Conservation (phyloP, 2,329 filamentous ascomycete species). For the Cladophialophora yegresii region DNA sequence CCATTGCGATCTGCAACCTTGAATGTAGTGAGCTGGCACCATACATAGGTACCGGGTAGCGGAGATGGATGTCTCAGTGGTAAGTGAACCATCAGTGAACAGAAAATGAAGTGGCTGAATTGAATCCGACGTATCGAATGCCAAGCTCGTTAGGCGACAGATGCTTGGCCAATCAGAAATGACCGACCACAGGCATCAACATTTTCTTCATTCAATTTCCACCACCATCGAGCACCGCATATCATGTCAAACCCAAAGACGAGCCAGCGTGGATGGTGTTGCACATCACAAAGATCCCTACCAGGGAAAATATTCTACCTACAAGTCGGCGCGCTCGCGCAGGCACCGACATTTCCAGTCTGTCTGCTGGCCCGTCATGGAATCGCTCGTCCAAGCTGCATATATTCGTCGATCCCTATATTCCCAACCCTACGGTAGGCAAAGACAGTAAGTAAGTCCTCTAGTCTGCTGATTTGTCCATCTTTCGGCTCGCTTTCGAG, state of each 20-base stretch:
- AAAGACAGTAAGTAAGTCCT: background rate
- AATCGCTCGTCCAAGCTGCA: no score
- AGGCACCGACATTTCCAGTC: background rate
- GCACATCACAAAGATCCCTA: background rate
- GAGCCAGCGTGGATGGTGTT: background rate
- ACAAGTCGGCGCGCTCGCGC: background rate
- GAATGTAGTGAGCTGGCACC: background rate
- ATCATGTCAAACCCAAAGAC: background rate
- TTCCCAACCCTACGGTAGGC: background rate
- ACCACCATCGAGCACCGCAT: background rate
- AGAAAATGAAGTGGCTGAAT: background rate
- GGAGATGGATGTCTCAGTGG: background rate
- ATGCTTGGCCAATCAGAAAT: background rate
- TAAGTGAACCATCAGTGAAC: background rate
- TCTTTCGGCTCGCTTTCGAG: no score
- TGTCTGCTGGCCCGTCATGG: background rate
- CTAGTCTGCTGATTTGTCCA: background rate
- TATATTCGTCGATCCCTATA: background rate
- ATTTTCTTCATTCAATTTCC: background rate
- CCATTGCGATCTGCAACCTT: background rate
- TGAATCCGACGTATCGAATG: conserved; percentile 12
- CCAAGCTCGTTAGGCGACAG: background rate
- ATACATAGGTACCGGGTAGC: background rate
- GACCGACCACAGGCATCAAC: background rate
- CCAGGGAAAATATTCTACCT: background rate